These are phyloP conservation scores for Populus pruinosa DNA, from an alignment of 345 rosid species.

Conservation along the genomic window DNA sequence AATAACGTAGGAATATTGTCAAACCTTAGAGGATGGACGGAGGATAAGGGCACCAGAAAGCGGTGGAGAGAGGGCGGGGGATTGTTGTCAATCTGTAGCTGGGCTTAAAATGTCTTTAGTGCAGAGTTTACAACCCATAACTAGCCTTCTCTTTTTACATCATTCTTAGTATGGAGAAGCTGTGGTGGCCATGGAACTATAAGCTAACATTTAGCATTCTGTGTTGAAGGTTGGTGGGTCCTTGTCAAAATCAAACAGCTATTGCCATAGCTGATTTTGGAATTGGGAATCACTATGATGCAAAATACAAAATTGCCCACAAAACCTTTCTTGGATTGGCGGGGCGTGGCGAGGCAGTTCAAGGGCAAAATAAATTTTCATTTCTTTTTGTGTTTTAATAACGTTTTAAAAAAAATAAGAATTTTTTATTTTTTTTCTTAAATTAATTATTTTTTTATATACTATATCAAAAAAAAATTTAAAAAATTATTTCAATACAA, in stretches of 20 bases:
- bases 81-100: constrained; percentile 3
- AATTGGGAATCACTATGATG: constrained; percentile 31
- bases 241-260: constrained; percentile 41
- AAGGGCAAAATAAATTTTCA: not conserved
- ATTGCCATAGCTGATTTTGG: constrained; percentile 18
- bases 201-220: constrained; percentile 30
- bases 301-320: constrained; percentile 42
- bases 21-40: not conserved
- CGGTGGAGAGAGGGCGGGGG: constrained; percentile 2
- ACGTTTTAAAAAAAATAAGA: no score
- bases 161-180: constrained; percentile 18
- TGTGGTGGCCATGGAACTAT: constrained; percentile 33
- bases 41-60: constrained; percentile 16
- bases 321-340: constrained; percentile 12
- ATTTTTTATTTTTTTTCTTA: no score
- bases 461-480: no score
- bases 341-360: not conserved
- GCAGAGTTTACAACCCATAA: constrained; percentile 15
- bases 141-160: constrained; percentile 17
- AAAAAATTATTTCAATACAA: no score
- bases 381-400: no score
- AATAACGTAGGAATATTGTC: constrained; percentile 11
- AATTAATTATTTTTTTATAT: no score
- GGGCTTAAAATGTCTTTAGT: constrained; percentile 19
- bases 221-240: constrained; percentile 43